These are phyloP conservation scores for Chalciporus pseudorubinellus DNA, from an alignment of 768 basidiomycete genomes.

Conservation along the genomic window DNA sequence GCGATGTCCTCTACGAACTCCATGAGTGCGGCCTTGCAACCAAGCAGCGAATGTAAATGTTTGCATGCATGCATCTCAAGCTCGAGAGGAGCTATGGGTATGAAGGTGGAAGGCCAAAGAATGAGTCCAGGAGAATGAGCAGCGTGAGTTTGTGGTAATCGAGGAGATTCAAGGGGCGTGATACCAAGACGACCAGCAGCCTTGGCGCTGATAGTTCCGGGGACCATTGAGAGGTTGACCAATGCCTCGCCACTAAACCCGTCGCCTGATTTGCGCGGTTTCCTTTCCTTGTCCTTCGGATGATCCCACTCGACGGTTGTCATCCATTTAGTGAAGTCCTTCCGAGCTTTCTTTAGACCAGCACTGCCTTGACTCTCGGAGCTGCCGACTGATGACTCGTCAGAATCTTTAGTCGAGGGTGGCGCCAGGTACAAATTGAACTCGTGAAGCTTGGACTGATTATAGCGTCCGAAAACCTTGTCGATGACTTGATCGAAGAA, in stretches of 20 bases:
- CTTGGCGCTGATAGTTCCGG: conserved; percentile 34
- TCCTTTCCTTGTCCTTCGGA: conserved; percentile 28
- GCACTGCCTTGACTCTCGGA: conserved; percentile 26
- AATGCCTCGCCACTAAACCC: conserved; percentile 28
- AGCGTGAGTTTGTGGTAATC: conserved; percentile 23
- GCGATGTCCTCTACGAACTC: conserved; percentile 44
- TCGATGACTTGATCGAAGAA: conserved; percentile 46
- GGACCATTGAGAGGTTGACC: conserved; percentile 19
- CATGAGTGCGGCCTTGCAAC: conserved; percentile 55
- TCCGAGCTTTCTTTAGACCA: conserved; percentile 27
- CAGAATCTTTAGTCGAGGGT: conserved; percentile 21
- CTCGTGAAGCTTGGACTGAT: conserved; percentile 42
- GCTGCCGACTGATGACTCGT: conserved; percentile 22
- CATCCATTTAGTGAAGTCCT: conserved; percentile 37
- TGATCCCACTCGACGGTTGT: conserved; percentile 36
- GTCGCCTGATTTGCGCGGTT: conserved; percentile 20
- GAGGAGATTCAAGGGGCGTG: conserved; percentile 10
- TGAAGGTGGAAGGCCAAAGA: conserved; percentile 56
- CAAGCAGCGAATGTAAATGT: conserved; percentile 61
- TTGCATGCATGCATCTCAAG: conserved; percentile 77
- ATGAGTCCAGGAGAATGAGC: conserved; percentile 64
- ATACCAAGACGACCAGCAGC: conserved; percentile 40
- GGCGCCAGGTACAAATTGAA: conserved; percentile 62
- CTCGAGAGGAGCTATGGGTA: conserved; percentile 55
- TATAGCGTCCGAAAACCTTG: conserved; percentile 50